Evolutionary conservation across 2,329 filamentous ascomycete species (phyloP).

Genomic region (Mollisiaceae sp.): DNA sequence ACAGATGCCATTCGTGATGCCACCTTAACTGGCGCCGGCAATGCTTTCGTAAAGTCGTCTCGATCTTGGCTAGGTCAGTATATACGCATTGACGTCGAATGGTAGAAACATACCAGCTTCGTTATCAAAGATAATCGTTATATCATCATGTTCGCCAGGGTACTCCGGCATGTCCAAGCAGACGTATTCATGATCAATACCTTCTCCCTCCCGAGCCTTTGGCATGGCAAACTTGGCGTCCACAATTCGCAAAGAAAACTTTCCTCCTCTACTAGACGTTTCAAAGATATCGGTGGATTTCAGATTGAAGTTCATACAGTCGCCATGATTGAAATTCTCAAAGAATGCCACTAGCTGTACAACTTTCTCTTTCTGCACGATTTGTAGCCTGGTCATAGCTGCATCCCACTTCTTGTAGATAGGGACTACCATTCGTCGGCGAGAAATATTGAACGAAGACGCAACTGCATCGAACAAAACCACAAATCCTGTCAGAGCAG

Average conservation of each 20-base stretch:
- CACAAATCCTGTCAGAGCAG: constrained; percentile 77
- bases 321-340: constrained; percentile 83
- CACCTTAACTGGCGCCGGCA: constrained; percentile 43
- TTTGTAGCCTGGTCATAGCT: constrained; percentile 76
- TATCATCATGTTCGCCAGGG: constrained; percentile 91
- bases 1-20: constrained; percentile 43
- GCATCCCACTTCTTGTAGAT: constrained; percentile 96
- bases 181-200: constrained; percentile 72
- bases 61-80: constrained; percentile 13
- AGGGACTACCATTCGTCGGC: constrained; percentile 85
- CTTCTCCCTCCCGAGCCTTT: constrained; percentile 55
- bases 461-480: constrained; percentile 78
- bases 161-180: constrained; percentile 88
- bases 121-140: constrained; percentile 82
- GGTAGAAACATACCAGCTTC: constrained; percentile 52
- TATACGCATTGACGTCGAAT: constrained; percentile 30
- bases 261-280: constrained; percentile 65
- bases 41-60: constrained; percentile 38
- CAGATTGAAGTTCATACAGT: constrained; percentile 87
- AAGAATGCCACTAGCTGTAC: constrained; percentile 86
- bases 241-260: constrained; percentile 77
- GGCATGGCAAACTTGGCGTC: constrained; percentile 92
- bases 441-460: constrained; percentile 77
- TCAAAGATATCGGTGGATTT: constrained; percentile 87
- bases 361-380: constrained; percentile 77